Base-by-base conservation (phyloP, 805 yeast genomes). In the Candida multigemmis region DNA sequence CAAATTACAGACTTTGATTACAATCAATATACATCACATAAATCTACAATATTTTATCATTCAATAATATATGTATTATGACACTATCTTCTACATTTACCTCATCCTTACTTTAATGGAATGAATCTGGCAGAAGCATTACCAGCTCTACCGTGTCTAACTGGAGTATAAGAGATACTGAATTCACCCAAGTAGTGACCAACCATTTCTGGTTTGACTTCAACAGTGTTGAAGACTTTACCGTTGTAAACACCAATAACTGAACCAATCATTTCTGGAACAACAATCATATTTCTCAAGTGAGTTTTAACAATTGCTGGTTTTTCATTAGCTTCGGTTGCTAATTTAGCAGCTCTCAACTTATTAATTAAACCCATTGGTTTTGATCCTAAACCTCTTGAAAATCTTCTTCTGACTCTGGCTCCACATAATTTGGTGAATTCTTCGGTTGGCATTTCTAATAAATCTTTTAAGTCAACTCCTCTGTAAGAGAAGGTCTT, bases 121-220 rank as follows among this genome's bases (percentile, higher is more conserved):
- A 77, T 75, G 77, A 79, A 79, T 67, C 82, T 68, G 66, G 66
- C 69, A 58, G 67, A 81, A 68, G 68, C 81, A 72, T 72, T 70
- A 78, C 87, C 94, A 56, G 93, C 87, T 75, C 91, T 80, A 80
- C 96, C 96, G 77, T 93, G 99, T 77, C 94, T 85, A 65, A 89
- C 96, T 64, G 99, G 98, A 68, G 94, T 83, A 78, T 91, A 91
- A 56, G 98, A 75, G 71, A 91, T 91, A 59, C 98, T 89, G 85
- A 91, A 91, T 77, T 91, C 99, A 74, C 96, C 99, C 58, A 91
- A 83, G 93, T 91, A 91, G 82, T 89, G 96, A 65, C 98, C 97
- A 64, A 89, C 87, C 98, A 91, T 91, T 77, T 91, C 99, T 60
- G 98, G 96, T 69, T 74, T 86, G 71, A 91, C 73, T 71, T 91